Percentiles rank a stretch among this genome's conserved stretches.
phyloP scores from a whole-genome alignment of 2,329 filamentous ascomycete genomes.

The Colletotrichum endophyticum region DNA sequence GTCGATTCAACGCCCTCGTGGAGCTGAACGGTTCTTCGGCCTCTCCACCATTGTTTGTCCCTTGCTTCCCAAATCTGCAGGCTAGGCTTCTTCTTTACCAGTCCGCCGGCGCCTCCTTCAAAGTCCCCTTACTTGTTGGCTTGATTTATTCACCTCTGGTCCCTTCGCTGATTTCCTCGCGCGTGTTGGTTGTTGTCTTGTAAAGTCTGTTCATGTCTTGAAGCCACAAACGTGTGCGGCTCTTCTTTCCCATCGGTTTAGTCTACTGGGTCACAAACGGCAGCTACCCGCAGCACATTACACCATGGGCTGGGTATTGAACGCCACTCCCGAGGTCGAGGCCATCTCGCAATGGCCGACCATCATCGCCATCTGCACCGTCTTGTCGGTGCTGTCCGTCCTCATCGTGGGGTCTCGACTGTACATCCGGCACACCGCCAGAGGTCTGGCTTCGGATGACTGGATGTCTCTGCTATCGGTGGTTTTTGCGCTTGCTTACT shows the following conservation, averaged over 20 bases:
- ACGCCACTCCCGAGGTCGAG: slow-evolving; percentile 52
- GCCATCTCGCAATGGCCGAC: slow-evolving; percentile 50
- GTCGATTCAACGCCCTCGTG: not conserved
- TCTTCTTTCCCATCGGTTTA: not conserved
- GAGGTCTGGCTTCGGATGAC: slow-evolving; percentile 53
- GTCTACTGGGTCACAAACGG: not conserved
- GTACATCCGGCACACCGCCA: slow-evolving; percentile 43
- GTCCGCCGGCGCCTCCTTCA: not conserved
- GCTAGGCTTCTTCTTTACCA: not conserved
- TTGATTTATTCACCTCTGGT: not conserved
- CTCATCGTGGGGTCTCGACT: slow-evolving; percentile 45
- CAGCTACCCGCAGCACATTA: not conserved
- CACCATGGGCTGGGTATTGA: slow-evolving; percentile 55
- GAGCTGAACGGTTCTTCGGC: not conserved
- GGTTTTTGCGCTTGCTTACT: slow-evolving; percentile 54
- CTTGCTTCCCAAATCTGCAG: not conserved
- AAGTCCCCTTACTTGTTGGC: not conserved
- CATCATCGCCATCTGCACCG: slow-evolving; percentile 54
- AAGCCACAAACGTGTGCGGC: not conserved
- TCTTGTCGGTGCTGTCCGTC: slow-evolving; percentile 47
- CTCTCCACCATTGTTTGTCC: not conserved
- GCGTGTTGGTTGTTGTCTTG: not conserved
- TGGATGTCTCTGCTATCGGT: slow-evolving; percentile 44
- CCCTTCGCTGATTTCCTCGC: not conserved
- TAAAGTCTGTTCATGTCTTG: not conserved